Evolutionary conservation across 129 eudicot genomes (phyloP), one percentile per base, ranked within the genome.

Genomic region (Lactuca saligna): DNA sequence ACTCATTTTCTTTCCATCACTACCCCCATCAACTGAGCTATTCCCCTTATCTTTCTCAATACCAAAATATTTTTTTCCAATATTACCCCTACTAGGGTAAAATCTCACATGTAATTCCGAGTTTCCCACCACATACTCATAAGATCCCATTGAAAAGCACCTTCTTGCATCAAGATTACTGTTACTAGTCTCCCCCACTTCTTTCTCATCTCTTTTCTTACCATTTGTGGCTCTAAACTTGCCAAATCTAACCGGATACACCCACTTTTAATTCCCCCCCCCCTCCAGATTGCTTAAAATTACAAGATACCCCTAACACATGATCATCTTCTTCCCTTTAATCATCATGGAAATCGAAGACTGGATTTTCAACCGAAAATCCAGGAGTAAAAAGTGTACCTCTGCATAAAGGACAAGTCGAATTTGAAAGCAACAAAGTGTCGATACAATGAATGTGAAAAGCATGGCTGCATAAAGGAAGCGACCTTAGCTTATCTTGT

Each of bases 81-180:
- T 61, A 69, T 70, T 63, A 70, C 75, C 82, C 54, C 66, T 75
- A 57, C 46, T 72, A 11, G 91, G 82, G 56, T 79, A 76, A 69
- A 81, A 81, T 17, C 79, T 83, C 69, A 94, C 99, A 72, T 89
- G 97, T 68, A 94, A 75, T 15, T 87, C 87, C 29, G 87, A 79
- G 8, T 82, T 75, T 59, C 80, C 99, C 16, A 94, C 97, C 83
- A 94, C 97, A 85, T 94, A 94, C 37, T 94, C 97, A 58, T 78
- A 94, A 31, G 99, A 94, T 35, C 99, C 99, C 97, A 94, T 87
- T 58, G 97, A 94, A 59, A 39, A 90, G 72, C 99, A 94, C 83
- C 99, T 89, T 70, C 99, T 89, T 76, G 85, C 88, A 85, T 89
- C 95, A 82, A 94, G 80, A 73, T 63, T 85, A 2, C 85, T 75